Base-by-base conservation (phyloP, 495 filamentous ascomycete genomes). In the Penicillium fimorum region DNA sequence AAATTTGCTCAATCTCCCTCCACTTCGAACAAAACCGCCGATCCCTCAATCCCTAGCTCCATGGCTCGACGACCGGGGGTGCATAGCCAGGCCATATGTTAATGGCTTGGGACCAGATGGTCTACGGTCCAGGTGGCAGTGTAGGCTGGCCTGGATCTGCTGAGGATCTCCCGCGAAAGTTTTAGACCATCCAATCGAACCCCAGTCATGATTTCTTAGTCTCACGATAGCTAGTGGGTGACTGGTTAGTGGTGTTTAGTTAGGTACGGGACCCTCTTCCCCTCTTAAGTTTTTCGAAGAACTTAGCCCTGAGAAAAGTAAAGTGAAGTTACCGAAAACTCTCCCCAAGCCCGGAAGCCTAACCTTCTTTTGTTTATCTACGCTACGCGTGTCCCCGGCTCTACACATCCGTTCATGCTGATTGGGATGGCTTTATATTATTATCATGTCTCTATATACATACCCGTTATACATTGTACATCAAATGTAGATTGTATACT, bases 141-240 rank as follows among this genome's bases (percentile, higher is more conserved):
- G 50, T 2, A 22, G 22, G 22, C 22, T 50, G 33, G 50, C 35
- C 64, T 70, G 56, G 73, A 74, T 74, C 73, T 73, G 60, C 68
- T 63, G 68, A 64, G 73, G 73, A 76, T 76, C 73, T 74, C 73
- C 73, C 73, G 73, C 61, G 67, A 72, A 69, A 63, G 65, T 74
- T 74, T 69, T 48, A 18, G 47, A 49, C 60, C 60, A 61, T 55
- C 58, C 61, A 69, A 69, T 68, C 33, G 53, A 67, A 62, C 64
- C 64, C 64, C 56, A 56, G 44, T n/a, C 22, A 20, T 17, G 15
- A 38, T 33, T 30, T 17, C 33, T 22, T 27, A 11, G 46, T 48
- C 46, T 32, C 4, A 38, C 20, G 18, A 17, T 17, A 48, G 37
- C 22, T 33, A 20, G 12, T 17, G 2, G 5, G 25, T 27, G 4